Conservation (phyloP, 345 rosid species). For the Kandelia obovata region DNA sequence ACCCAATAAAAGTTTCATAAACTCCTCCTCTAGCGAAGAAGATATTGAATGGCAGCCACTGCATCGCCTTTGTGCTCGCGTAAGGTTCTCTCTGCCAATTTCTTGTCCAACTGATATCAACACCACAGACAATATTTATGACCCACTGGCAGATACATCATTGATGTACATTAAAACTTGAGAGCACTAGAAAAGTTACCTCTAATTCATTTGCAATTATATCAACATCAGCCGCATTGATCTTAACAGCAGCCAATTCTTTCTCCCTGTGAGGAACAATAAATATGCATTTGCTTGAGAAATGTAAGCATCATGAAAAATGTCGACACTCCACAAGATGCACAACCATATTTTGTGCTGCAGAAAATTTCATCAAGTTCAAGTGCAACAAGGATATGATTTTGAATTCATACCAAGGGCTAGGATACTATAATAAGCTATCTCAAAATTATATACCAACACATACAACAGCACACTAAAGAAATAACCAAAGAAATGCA, state of each 20-base stretch:
- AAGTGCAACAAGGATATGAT: no score
- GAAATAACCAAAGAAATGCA: no score
- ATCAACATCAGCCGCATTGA: conserved; percentile 84
- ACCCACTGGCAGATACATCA: conserved; percentile 6
- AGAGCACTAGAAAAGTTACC: conserved; percentile 39
- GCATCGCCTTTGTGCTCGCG: conserved; percentile 97
- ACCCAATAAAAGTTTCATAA: background rate
- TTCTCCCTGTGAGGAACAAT: conserved; percentile 59
- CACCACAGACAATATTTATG: conserved; percentile 11
- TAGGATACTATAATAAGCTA: background rate
- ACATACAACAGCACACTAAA: no score
- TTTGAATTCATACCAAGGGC: background rate
- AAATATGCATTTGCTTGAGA: background rate
- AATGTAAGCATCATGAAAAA: background rate
- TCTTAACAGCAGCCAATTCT: conserved; percentile 94
- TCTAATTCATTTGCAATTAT: conserved; percentile 88
- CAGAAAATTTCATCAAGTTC: no score
- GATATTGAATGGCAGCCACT: conserved; percentile 77
- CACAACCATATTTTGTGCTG: background rate
- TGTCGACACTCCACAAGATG: background rate
- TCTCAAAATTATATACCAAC: background rate
- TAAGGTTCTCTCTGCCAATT: conserved; percentile 84
- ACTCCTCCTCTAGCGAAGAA: conserved; percentile 45
- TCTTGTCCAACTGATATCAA: conserved; percentile 65
- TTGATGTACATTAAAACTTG: background rate